These are phyloP conservation scores for Coemansia sp. DNA, from an alignment of 192 early-diverging fungal species.

Conservation along the genomic window DNA sequence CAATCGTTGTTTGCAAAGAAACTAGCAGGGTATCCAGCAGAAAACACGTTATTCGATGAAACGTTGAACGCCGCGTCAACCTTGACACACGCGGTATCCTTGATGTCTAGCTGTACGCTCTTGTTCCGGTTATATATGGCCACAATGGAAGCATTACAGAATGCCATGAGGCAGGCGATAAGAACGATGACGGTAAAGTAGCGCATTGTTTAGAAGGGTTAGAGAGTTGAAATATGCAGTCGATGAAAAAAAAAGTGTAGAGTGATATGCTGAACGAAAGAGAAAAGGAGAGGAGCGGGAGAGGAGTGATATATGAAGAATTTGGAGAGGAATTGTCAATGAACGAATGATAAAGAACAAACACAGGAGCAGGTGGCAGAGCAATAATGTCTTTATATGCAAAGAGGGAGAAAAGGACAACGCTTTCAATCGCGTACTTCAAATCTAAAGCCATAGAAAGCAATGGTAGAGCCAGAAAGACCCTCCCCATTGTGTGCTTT, in stretches of 20 bases:
- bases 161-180: neutral
- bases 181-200: neutral
- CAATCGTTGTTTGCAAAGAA: constrained; percentile 1
- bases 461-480: neutral
- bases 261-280: neutral
- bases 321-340: neutral
- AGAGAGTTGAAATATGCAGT: constrained; percentile 4
- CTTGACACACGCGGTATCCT: constrained; percentile 4
- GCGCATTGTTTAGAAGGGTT: neutral
- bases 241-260: neutral
- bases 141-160: neutral
- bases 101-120: neutral
- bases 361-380: neutral
- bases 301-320: neutral
- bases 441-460: neutral
- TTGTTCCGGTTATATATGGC: neutral
- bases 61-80: constrained; percentile 23
- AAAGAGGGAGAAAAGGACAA: neutral
- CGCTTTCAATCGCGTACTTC: neutral
- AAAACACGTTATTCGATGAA: neutral
- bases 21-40: neutral
- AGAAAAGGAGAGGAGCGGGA: neutral
- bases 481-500: neutral
- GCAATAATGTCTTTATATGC: neutral
- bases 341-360: neutral